Evolutionary conservation across 441 rosid genomes (phyloP).

Genomic region (Erodium moschatum): DNA sequence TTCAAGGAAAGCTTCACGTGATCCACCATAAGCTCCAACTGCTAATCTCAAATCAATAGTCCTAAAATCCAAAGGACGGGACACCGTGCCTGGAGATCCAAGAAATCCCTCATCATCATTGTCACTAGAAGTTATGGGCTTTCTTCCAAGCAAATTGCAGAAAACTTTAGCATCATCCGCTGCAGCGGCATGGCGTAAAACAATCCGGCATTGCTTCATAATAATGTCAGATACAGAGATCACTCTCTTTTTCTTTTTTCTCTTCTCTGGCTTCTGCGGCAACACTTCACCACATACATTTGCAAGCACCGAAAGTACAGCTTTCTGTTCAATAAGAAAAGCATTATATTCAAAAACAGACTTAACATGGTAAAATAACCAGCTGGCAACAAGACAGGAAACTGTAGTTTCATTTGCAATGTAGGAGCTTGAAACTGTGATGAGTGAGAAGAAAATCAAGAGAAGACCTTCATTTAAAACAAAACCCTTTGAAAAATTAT

Average conservation of each 20-base stretch:
- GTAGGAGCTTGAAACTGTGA: conserved; percentile 3
- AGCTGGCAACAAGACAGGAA: conserved; percentile 11
- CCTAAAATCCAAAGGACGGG: conserved; percentile 94
- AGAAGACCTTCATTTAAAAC: not conserved
- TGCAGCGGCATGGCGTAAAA: conserved; percentile 71
- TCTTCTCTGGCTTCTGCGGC: conserved; percentile 46
- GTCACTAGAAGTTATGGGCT: conserved; percentile 54
- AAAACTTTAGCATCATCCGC: conserved; percentile 77
- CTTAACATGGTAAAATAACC: conserved; percentile 7
- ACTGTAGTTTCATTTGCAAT: conserved; percentile 2
- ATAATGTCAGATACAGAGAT: conserved; percentile 59
- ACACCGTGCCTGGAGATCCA: conserved; percentile 94
- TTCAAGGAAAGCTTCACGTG: conserved; percentile 83
- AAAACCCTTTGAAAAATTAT: no score
- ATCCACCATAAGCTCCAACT: conserved; percentile 80
- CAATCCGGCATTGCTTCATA: conserved; percentile 86
- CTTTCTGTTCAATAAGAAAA: conserved; percentile 67
- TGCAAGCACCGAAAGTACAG: conserved; percentile 85
- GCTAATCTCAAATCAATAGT: conserved; percentile 95
- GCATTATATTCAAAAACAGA: conserved; percentile 27
- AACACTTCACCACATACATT: conserved; percentile 45
- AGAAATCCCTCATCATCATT: conserved; percentile 95
- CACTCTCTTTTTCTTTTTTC: conserved; percentile 45
- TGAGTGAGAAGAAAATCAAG: not conserved
- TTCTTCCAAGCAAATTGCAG: conserved; percentile 86